A percentile compares a stretch with the other conserved stretches of the same genome.
These are phyloP conservation scores for Fusarium sulawesiense DNA, from an alignment of 2,329 filamentous ascomycete species.

Conservation along the genomic window DNA sequence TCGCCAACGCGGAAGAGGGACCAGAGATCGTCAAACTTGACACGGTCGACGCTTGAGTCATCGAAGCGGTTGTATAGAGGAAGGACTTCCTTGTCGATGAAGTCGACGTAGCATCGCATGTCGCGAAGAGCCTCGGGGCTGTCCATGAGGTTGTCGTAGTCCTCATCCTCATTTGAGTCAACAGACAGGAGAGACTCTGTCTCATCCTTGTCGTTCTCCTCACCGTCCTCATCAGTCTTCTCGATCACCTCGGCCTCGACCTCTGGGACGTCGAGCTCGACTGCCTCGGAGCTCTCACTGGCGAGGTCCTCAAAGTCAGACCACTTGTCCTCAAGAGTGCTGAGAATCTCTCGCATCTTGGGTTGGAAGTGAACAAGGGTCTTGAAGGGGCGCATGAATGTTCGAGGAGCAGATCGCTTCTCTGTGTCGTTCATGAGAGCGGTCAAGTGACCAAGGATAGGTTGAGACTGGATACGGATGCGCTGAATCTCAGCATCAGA, in stretches of 20 bases:
- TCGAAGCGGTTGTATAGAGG: constrained; percentile 49
- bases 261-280: constrained; percentile 38
- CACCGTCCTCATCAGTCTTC: constrained; percentile 16
- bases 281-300: constrained; percentile 39
- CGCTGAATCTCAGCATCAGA: constrained; percentile 49
- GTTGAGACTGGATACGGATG: constrained; percentile 56
- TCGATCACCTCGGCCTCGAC: constrained; percentile 48
- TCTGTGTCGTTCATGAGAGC: constrained; percentile 53
- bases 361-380: constrained; percentile 55
- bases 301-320: constrained; percentile 51
- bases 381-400: constrained; percentile 57
- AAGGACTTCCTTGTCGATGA: constrained; percentile 57
- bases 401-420: constrained; percentile 51
- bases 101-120: constrained; percentile 58
- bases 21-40: constrained; percentile 58
- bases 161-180: constrained; percentile 52
- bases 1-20: constrained; percentile 56
- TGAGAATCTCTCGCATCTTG: constrained; percentile 54
- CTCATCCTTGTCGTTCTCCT: constrained; percentile 43
- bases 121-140: constrained; percentile 54
- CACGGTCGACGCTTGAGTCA: constrained; percentile 45
- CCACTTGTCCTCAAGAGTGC: constrained; percentile 56
- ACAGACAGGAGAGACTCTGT: constrained; percentile 51
- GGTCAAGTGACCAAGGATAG: constrained; percentile 54
- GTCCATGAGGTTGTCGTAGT: constrained; percentile 53